Base-by-base conservation (phyloP, 108 stramenopile species). In the Cyclotella sp. region DNA sequence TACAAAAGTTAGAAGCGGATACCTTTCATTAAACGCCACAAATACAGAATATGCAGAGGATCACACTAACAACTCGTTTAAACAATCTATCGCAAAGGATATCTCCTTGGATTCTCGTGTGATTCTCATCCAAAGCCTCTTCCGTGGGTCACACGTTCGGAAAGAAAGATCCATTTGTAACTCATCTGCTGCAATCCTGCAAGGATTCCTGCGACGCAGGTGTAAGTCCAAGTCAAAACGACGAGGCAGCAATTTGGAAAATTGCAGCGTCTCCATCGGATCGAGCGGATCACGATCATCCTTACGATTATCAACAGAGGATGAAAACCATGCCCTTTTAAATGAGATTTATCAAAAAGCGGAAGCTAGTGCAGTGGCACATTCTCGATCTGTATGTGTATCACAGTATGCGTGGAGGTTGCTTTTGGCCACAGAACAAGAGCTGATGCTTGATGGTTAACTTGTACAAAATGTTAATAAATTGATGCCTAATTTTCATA, bases 291-390 rank as follows among this genome's bases (percentile, higher is more conserved):
- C 21, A 11, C 22, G 30, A 18, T 42, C 55, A 14, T 61, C 71
- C 18, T n/a, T 30, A 5, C 29, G 76, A 42, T 63, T 77, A 52
- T 69, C 68, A 0, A 77, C 76, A 15, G 68, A 77, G 26, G 68
- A 63, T 63, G 76, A 77, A 77, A 77, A 77, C 41, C 52, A 61
- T 43, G 49, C 18, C 21, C 19, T 68, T 59, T 30, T 72, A 26
- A 58, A 55, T 59, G 47, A 59, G 27, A 79, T 79, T 18, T 79
- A 72, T 55, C 57, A 79, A 72, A 46, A 58, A 0, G 78, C 78
- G 40, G 44, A 60, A 59, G 71, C 46, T 18, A 43, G 51, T n/a
- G 71, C 59, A 16, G 30, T 65, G 30, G 26, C 68, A 19, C 9
- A 30, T 58, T 19, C 12, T 19, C 3, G n/a, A 67, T 55, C 65